Percentiles rank a stretch among this genome's conserved stretches.
Conservation (phyloP, 306 rosid species). For the Fragaria vesca region DNA sequence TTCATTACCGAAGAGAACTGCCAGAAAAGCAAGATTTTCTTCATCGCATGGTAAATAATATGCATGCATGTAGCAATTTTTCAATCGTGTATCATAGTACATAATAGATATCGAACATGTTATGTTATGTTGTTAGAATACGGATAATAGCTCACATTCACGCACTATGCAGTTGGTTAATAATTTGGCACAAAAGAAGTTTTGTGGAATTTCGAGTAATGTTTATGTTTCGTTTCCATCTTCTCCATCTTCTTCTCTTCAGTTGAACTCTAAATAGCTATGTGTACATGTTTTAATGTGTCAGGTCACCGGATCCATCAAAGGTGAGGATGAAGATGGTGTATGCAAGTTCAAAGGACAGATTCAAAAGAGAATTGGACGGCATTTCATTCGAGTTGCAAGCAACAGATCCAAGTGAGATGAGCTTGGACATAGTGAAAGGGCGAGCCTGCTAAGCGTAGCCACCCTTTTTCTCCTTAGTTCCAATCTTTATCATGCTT, state of each 20-base stretch:
- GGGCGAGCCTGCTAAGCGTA: slow-evolving; percentile 46
- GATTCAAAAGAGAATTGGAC: slow-evolving; percentile 88
- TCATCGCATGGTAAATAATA: slow-evolving; percentile 63
- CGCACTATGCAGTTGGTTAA: background rate
- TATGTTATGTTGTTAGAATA: background rate
- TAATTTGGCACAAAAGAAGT: background rate
- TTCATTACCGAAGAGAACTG: slow-evolving; percentile 75
- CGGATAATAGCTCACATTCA: background rate
- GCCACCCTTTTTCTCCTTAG: background rate
- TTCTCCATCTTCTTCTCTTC: background rate
- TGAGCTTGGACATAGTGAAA: slow-evolving; percentile 87
- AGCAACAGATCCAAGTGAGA: slow-evolving; percentile 96
- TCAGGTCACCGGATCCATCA: slow-evolving; percentile 76
- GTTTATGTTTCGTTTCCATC: background rate
- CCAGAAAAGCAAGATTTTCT: slow-evolving; percentile 95
- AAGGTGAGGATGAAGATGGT: slow-evolving; percentile 95
- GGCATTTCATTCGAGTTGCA: slow-evolving; percentile 82
- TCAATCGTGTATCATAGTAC: background rate
- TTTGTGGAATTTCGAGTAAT: background rate
- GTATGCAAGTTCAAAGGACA: slow-evolving; percentile 91
- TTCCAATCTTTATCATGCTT: slow-evolving; percentile 15
- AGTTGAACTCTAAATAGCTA: background rate
- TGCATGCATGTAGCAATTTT: background rate
- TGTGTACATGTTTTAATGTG: background rate
- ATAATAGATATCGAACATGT: background rate